These are phyloP conservation scores for Lentinus tigrinus DNA, from an alignment of 768 basidiomycete species.

Conservation along the genomic window DNA sequence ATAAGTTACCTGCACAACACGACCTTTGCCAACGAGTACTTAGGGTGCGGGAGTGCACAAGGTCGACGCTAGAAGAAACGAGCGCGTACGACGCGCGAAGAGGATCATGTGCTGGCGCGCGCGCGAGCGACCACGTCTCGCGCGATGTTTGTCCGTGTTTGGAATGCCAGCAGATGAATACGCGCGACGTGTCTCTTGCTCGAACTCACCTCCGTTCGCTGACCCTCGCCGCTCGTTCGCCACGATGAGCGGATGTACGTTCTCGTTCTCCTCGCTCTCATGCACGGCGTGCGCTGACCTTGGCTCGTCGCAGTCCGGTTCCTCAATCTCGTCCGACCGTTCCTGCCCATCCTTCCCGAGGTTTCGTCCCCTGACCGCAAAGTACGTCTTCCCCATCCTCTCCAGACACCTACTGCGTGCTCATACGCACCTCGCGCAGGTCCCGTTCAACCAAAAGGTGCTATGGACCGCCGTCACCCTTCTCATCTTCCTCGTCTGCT, in stretches of 20 bases:
- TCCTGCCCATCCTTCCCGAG: constrained; percentile 95
- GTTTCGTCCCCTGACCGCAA: constrained; percentile 98
- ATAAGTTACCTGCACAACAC: too few relatives aligned
- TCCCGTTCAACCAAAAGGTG: constrained; percentile 97
- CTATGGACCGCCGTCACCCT: constrained; percentile 99
- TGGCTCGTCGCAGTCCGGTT: constrained; percentile 70
- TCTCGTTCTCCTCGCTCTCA: background rate
- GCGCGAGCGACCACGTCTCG: background rate
- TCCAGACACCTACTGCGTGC: background rate
- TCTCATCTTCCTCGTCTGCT: constrained; percentile 99
- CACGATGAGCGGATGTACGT: constrained; percentile 82
- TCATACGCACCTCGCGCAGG: constrained; percentile 43
- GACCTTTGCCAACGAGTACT: too few relatives aligned
- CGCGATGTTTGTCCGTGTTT: constrained; percentile 3
- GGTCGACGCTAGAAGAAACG: too few relatives aligned
- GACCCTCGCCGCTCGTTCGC: constrained; percentile 23
- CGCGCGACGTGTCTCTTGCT: background rate
- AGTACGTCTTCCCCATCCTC: constrained; percentile 42
- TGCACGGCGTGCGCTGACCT: background rate
- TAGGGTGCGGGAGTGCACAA: too few relatives aligned
- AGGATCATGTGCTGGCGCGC: background rate
- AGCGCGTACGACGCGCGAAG: too few relatives aligned
- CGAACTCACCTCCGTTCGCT: constrained; percentile 1
- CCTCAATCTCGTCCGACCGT: constrained; percentile 96
- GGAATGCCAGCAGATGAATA: background rate